phyloP scores from a whole-genome alignment of 352 stramenopile genomes.

The Salisapilia sapeloensis region DNA sequence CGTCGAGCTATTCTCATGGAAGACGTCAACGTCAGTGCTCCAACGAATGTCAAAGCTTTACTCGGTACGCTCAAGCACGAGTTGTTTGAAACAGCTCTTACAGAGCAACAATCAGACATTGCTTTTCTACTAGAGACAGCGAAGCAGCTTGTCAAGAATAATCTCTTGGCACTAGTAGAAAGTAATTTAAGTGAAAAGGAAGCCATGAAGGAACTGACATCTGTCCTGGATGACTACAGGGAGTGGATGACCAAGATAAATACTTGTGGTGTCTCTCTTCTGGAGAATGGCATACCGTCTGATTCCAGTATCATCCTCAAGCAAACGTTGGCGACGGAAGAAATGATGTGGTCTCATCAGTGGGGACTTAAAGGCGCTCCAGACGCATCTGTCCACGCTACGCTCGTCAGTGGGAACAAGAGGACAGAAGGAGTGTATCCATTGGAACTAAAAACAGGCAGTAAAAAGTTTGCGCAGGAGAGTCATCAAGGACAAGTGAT shows the following conservation, averaged over 20 bases:
- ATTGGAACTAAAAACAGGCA: constrained; percentile 82
- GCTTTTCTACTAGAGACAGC: constrained; percentile 20
- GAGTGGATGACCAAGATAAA: constrained; percentile 22
- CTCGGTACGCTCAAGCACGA: constrained; percentile 71
- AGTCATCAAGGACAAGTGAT: constrained; percentile 80
- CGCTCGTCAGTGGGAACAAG: background rate
- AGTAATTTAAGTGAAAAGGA: constrained; percentile 39
- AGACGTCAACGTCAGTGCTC: constrained; percentile 32
- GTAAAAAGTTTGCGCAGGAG: constrained; percentile 23
- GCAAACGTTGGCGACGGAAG: constrained; percentile 50
- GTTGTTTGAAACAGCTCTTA: constrained; percentile 49
- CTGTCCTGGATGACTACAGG: constrained; percentile 32
- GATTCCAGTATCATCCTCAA: constrained; percentile 9
- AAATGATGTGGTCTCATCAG: constrained; percentile 77
- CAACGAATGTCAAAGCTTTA: constrained; percentile 42
- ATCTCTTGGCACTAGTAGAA: constrained; percentile 49
- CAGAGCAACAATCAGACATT: constrained; percentile 11
- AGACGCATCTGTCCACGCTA: constrained; percentile 44
- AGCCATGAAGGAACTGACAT: constrained; percentile 30
- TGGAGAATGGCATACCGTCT: constrained; percentile 16
- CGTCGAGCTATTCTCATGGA: constrained; percentile 47
- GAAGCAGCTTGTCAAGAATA: constrained; percentile 23
- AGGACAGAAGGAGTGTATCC: constrained; percentile 18
- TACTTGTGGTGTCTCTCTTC: constrained; percentile 7
- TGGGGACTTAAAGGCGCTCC: constrained; percentile 70